Conservation (phyloP, 352 stramenopile genomes). For the Globisporangium cystogenes region DNA sequence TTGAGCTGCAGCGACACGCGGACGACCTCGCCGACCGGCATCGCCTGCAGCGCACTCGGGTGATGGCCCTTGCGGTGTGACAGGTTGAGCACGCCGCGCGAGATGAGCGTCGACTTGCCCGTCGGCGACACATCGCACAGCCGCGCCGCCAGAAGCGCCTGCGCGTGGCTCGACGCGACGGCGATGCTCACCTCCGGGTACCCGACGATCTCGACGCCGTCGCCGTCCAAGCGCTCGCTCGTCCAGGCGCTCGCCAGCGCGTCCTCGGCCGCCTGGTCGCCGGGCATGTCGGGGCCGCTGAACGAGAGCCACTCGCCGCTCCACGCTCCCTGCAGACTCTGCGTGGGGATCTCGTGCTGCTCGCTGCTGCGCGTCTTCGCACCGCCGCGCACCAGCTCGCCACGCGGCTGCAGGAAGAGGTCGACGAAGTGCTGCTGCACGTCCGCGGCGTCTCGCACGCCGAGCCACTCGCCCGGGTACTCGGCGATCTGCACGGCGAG, state of each 20-base stretch:
- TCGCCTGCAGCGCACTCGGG: conserved; percentile 21
- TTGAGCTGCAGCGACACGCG: conserved; percentile 33
- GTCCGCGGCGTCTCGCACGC: conserved; percentile 20
- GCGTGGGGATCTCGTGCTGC: conserved; percentile 17
- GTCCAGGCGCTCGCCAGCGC: conserved; percentile 28
- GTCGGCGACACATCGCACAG: conserved; percentile 38
- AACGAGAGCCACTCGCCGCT: conserved; percentile 52
- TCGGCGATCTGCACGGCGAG: conserved; percentile 27
- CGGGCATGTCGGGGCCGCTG: conserved; percentile 40
- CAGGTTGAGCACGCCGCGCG: conserved; percentile 36
- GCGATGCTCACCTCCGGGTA: conserved; percentile 31
- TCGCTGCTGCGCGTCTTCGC: not conserved
- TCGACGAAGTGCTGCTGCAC: conserved; percentile 32
- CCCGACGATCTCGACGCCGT: conserved; percentile 30
- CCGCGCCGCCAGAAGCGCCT: conserved; percentile 31
- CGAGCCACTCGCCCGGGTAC: conserved; percentile 37
- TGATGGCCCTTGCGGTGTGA: conserved; percentile 34
- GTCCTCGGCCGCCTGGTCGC: conserved; percentile 32
- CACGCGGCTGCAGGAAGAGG: conserved; percentile 19
- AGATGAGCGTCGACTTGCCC: conserved; percentile 36
- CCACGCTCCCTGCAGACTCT: conserved; percentile 37
- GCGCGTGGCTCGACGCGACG: conserved; percentile 28
- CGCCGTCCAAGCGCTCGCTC: conserved; percentile 7
- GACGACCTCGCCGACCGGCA: conserved; percentile 23
- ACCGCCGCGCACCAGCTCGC: not conserved